phyloP scores from a whole-genome alignment of 169 alveolate genomes.

The Eimeria acervulina region DNA sequence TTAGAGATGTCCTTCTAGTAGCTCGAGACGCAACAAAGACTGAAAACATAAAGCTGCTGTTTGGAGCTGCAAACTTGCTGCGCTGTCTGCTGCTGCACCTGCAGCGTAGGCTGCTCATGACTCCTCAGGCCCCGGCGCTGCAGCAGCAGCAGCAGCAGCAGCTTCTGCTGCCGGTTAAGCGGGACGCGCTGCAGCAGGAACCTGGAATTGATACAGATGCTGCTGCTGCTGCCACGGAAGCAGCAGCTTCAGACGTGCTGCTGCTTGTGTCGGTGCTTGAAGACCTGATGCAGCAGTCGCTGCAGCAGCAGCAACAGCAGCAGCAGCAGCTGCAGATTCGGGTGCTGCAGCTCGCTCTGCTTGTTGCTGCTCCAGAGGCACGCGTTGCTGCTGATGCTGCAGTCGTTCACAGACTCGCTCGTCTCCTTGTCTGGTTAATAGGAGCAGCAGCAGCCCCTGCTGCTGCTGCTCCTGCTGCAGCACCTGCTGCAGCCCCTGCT shows the following conservation, averaged over 20 bases:
- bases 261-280: constrained; percentile 62
- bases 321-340: constrained; percentile 71
- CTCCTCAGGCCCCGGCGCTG: constrained; percentile 16
- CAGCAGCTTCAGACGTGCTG: constrained; percentile 68
- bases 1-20: constrained; percentile 17
- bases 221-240: constrained; percentile 51
- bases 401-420: constrained; percentile 43
- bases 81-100: constrained; percentile 62
- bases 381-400: constrained; percentile 73
- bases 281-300: constrained; percentile 55
- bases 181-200: not conserved
- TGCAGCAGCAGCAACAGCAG: constrained; percentile 63
- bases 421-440: constrained; percentile 14
- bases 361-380: constrained; percentile 63
- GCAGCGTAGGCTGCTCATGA: constrained; percentile 75
- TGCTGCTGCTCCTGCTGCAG: constrained; percentile 11
- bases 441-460: constrained; percentile 43
- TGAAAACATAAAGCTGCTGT: constrained; percentile 28
- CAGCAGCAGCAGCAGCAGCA: constrained; percentile 22
- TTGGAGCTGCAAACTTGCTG: constrained; percentile 52
- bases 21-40: constrained; percentile 45
- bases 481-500: not conserved
- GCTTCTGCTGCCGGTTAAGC: not conserved
- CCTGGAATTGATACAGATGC: not conserved
- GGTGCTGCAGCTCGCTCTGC: constrained; percentile 52